Evolutionary conservation across 345 rosid species (phyloP).

Genomic region (Eucalyptus cloeziana): DNA sequence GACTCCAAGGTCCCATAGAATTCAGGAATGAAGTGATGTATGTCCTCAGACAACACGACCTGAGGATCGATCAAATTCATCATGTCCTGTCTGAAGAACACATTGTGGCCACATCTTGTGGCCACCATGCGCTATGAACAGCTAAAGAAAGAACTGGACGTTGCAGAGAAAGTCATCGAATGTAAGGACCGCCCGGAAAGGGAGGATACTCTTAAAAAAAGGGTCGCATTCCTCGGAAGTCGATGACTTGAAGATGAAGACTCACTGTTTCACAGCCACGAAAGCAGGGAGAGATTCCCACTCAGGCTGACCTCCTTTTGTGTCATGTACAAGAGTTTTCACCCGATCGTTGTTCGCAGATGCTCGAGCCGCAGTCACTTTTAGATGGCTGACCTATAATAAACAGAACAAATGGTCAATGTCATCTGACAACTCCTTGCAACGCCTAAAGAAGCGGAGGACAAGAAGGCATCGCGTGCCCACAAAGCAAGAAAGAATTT

Average conservation of each 20-base stretch:
- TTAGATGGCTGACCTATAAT: constrained; percentile 67
- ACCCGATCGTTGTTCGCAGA: constrained; percentile 60
- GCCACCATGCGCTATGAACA: background rate
- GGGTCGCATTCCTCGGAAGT: background rate
- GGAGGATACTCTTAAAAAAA: background rate
- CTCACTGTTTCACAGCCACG: background rate
- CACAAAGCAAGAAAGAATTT: background rate
- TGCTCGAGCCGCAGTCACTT: constrained; percentile 84
- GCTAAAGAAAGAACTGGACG: background rate
- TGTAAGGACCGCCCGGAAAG: background rate
- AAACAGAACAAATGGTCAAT: background rate
- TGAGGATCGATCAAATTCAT: background rate
- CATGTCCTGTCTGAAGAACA: background rate
- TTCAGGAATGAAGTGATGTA: background rate
- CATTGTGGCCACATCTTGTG: background rate
- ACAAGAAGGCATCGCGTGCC: background rate
- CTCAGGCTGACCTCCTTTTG: constrained; percentile 40
- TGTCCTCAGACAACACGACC: background rate
- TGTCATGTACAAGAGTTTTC: constrained; percentile 51
- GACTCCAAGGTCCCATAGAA: background rate
- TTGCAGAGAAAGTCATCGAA: background rate
- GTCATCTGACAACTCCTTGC: background rate
- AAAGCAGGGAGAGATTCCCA: background rate
- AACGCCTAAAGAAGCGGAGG: background rate
- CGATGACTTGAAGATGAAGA: background rate